Evolutionary conservation across 2,329 filamentous ascomycete genomes (phyloP), one percentile per base, ranked within the genome.

Genomic region (Fusarium foetens): DNA sequence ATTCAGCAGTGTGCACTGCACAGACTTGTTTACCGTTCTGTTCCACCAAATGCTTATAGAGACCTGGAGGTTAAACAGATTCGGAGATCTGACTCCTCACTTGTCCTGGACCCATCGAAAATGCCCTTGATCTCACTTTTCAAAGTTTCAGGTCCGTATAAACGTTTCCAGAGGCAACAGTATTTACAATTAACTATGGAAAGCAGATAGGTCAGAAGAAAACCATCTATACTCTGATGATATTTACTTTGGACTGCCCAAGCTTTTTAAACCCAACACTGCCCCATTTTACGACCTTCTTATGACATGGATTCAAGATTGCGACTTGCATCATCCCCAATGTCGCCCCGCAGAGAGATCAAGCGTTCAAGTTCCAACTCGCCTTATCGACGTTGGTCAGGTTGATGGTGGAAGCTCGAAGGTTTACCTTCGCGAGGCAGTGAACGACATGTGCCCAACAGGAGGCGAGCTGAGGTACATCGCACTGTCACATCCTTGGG

Each of bases 401-500:
- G 6, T 7, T 3, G 17, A 27, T 6, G 3, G 13, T n/a, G 13
- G 5, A 27, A 27, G n/a, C 14, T 55, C 57, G 3, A 45, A 23
- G 8, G 55, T 72, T 1, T 46, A 33, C 45, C 55, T 72, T 33
- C 27, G 38, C 4, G 29, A 38, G 1, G 53, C 59, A 12, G 25
- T 13, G 33, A 23, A 14, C 7, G 42, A 23, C 6, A 8, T 25
- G 13, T 7, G 11, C 3, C n/a, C 10, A 3, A 5, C n/a, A 2
- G 14, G 11, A 8, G 17, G 19, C 2, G 16, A 38, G 7, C 5
- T 57, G 9, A 41, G 27, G 25, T 72, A 72, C 10, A 62, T 67
- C n/a, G 66, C 68, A 2, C 35, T 71, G 6, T 70, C 68, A 16
- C 68, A 71, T 42, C 62, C 66, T 5, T 71, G 66, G 66, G 68